Evolutionary conservation across 116 monocot species (phyloP).

Genomic region (Posidonia oceanica): DNA sequence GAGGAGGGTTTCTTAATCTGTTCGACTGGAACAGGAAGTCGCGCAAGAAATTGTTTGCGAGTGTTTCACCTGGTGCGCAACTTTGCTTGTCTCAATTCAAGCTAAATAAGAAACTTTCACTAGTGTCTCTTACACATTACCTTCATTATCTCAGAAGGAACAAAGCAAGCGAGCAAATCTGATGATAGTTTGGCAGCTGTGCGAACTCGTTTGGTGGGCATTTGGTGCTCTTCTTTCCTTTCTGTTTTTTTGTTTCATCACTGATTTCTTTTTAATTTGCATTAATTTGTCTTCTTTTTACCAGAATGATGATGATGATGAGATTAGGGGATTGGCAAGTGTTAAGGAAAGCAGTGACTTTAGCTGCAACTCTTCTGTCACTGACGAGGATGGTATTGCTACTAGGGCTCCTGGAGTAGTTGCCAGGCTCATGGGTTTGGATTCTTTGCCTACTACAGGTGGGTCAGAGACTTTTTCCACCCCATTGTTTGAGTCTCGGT

Average conservation of each 20-base stretch:
- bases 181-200: constrained; percentile 24
- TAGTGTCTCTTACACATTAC: constrained; percentile 1
- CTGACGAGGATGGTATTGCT: constrained; percentile 55
- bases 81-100: not conserved
- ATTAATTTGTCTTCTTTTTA: constrained; percentile 2
- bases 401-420: constrained; percentile 72
- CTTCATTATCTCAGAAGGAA: constrained; percentile 28
- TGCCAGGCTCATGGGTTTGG: constrained; percentile 93
- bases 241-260: not conserved
- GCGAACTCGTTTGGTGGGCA: constrained; percentile 35
- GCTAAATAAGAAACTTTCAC: not conserved
- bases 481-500: constrained; percentile 33
- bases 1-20: constrained; percentile 58
- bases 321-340: constrained; percentile 31
- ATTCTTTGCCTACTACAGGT: constrained; percentile 51
- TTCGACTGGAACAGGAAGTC: constrained; percentile 92
- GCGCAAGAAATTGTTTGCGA: constrained; percentile 74
- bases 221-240: not conserved
- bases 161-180: constrained; percentile 40
- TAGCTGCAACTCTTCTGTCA: constrained; percentile 67
- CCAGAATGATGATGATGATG: constrained; percentile 55
- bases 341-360: constrained; percentile 48
- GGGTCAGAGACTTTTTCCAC: constrained; percentile 46
- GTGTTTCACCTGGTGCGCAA: constrained; percentile 57
- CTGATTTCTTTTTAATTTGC: not conserved